Conservation (phyloP, 805 yeast genomes). For the Myxozyma neglecta region DNA sequence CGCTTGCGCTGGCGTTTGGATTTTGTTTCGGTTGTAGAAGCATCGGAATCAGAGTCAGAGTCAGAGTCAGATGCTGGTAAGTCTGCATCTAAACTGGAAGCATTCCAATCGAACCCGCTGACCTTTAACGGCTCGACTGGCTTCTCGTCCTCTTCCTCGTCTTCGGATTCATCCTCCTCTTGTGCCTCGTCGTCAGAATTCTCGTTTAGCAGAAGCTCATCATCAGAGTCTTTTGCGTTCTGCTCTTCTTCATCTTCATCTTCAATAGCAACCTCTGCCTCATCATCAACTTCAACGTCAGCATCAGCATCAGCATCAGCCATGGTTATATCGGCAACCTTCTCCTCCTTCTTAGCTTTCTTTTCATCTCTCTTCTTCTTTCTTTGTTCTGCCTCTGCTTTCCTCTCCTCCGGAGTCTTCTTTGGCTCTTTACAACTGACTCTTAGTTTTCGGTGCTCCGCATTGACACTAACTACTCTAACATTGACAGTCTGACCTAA, state of each 20-base stretch:
- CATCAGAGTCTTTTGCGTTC: background rate
- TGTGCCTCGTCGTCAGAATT: conserved; percentile 35
- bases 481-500: conserved; percentile 83
- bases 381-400: conserved; percentile 34
- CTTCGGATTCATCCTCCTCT: conserved; percentile 40
- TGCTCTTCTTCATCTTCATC: conserved; percentile 35
- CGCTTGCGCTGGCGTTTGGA: conserved; percentile 50
- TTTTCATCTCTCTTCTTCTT: background rate
- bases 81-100: conserved; percentile 69
- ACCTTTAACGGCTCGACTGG: conserved; percentile 65
- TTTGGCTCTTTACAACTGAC: conserved; percentile 72
- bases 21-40: conserved; percentile 36
- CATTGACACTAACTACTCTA: conserved; percentile 56
- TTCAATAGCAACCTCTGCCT: conserved; percentile 34
- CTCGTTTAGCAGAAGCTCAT: conserved; percentile 34
- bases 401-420: conserved; percentile 8
- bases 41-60: conserved; percentile 32
- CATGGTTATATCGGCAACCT: conserved; percentile 50
- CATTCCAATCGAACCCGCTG: conserved; percentile 94
- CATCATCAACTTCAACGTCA: conserved; percentile 32
- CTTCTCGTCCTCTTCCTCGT: conserved; percentile 39
- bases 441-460: conserved; percentile 53
- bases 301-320: conserved; percentile 47
- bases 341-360: conserved; percentile 1
- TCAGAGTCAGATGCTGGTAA: conserved; percentile 50